These are phyloP conservation scores for Cladorrhinum samala DNA, from an alignment of 495 filamentous ascomycete genomes.

Conservation along the genomic window DNA sequence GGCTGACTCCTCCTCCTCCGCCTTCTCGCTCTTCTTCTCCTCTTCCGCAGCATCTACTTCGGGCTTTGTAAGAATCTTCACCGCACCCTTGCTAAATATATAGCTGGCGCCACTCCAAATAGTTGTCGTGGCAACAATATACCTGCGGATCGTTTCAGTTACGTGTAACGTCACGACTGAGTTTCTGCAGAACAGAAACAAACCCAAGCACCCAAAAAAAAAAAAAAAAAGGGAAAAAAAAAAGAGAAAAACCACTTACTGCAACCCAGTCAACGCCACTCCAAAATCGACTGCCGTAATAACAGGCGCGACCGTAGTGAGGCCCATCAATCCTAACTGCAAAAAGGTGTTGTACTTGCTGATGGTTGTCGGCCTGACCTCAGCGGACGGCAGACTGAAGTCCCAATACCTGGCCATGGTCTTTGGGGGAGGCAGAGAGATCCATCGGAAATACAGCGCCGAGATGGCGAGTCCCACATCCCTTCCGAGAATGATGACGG, in stretches of 20 bases:
- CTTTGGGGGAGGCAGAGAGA: slow-evolving; percentile 85
- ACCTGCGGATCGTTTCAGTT: no score
- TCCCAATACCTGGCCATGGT: slow-evolving; percentile 96
- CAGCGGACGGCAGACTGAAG: slow-evolving; percentile 85
- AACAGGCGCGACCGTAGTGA: slow-evolving; percentile 68
- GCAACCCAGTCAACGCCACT: slow-evolving; percentile 54
- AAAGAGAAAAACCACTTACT: slow-evolving; percentile 50
- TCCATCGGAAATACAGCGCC: slow-evolving; percentile 92
- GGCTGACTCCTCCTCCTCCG: slow-evolving; percentile 26
- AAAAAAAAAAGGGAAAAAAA: slow-evolving; percentile 3
- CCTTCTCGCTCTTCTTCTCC: slow-evolving; percentile 17
- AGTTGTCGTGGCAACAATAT: slow-evolving; percentile 73
- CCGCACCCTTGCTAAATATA: slow-evolving; percentile 71
- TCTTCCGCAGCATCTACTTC: slow-evolving; percentile 17
- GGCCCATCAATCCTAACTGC: slow-evolving; percentile 72
- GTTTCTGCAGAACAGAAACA: slow-evolving; percentile 5
- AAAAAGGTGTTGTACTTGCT: slow-evolving; percentile 85
- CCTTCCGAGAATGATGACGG: slow-evolving; percentile 79
- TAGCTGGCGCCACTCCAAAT: slow-evolving; percentile 82
- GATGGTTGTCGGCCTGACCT: slow-evolving; percentile 85
- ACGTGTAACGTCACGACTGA: no score
- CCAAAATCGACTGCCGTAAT: slow-evolving; percentile 49
- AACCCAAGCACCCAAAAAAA: not conserved
- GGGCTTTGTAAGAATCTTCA: slow-evolving; percentile 63
- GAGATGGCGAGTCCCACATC: slow-evolving; percentile 82